Evolutionary conservation across 129 eudicot genomes (phyloP).

Genomic region (Tanacetum coccineum): DNA sequence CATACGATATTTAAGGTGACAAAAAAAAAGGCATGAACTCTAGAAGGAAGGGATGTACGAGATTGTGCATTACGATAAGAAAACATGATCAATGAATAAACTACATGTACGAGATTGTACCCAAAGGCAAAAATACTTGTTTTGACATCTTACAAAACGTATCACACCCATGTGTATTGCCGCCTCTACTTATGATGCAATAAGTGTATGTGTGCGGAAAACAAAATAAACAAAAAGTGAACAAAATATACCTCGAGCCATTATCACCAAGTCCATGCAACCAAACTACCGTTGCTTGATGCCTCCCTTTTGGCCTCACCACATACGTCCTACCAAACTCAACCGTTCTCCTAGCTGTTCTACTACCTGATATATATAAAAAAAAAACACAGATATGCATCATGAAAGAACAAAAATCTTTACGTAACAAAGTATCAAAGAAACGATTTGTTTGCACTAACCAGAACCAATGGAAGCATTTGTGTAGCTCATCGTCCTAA

Average conservation of each 20-base stretch:
- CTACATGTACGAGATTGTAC: neutral
- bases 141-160: constrained; percentile 8
- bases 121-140: neutral
- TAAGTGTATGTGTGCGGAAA: neutral
- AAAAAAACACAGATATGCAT: neutral
- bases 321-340: constrained; percentile 99
- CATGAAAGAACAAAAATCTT: neutral
- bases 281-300: constrained; percentile 97
- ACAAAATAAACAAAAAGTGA: neutral
- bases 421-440: neutral
- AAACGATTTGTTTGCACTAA: constrained; percentile 36
- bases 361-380: constrained; percentile 52
- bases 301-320: constrained; percentile 96
- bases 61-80: neutral
- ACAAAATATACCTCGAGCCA: constrained; percentile 73
- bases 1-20: constrained; percentile 12
- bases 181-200: neutral
- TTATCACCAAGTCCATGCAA: constrained; percentile 99
- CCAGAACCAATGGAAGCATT: constrained; percentile 85
- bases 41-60: neutral
- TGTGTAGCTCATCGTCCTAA: constrained; percentile 65
- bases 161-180: neutral
- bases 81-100: neutral
- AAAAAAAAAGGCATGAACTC: neutral
- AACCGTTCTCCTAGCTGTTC: constrained; percentile 59